These are phyloP conservation scores for Diaporthe helianthi DNA, from an alignment of 2,329 filamentous ascomycete genomes.

Conservation along the genomic window DNA sequence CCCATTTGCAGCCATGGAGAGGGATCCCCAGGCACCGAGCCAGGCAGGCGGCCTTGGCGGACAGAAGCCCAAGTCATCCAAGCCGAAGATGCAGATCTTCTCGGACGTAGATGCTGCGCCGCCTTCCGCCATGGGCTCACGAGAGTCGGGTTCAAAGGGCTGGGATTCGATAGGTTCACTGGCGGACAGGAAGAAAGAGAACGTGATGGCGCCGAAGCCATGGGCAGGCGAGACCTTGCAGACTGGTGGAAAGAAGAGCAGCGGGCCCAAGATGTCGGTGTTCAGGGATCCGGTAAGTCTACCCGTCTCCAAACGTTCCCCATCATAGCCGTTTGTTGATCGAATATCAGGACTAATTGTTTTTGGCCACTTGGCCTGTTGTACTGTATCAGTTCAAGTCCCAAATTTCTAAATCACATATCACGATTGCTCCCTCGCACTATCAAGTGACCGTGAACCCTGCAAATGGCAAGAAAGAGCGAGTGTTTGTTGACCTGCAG, in stretches of 20 bases:
- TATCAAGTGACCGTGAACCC: slow-evolving; percentile 85
- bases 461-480: slow-evolving; percentile 81
- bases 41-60: slow-evolving; percentile 54
- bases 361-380: slow-evolving; percentile 49
- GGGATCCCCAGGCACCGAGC: slow-evolving; percentile 71
- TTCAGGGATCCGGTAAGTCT: slow-evolving; percentile 93
- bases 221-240: slow-evolving; percentile 94
- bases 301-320: slow-evolving; percentile 43
- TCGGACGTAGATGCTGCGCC: slow-evolving; percentile 73
- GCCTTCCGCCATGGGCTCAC: slow-evolving; percentile 61
- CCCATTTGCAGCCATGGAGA: slow-evolving; percentile 69
- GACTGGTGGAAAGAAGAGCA: slow-evolving; percentile 81
- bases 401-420: slow-evolving; percentile 67
- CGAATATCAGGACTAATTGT: slow-evolving; percentile 90
- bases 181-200: slow-evolving; percentile 92
- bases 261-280: slow-evolving; percentile 81
- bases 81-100: slow-evolving; percentile 89
- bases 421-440: slow-evolving; percentile 72
- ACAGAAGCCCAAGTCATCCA: slow-evolving; percentile 67
- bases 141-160: slow-evolving; percentile 67
- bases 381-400: slow-evolving; percentile 66
- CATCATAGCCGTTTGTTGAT: slow-evolving; percentile 75
- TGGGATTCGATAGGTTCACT: slow-evolving; percentile 94
- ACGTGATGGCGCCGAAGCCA: slow-evolving; percentile 81
- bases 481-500: slow-evolving; percentile 86